phyloP scores from a whole-genome alignment of 192 early-diverging fungal species.

The Backusella luteola region DNA sequence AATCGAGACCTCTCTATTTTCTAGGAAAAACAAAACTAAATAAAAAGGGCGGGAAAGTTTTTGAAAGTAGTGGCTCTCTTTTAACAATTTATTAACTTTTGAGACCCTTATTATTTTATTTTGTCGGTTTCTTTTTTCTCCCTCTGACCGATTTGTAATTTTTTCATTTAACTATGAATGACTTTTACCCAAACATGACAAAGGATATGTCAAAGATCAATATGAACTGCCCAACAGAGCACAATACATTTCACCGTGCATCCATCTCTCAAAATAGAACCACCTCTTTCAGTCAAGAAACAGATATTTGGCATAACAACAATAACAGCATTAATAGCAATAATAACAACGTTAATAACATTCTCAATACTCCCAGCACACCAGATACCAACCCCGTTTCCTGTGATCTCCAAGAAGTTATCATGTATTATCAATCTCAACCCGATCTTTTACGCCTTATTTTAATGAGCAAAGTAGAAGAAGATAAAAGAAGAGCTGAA shows the following conservation, averaged over 20 bases:
- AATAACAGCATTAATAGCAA: background rate
- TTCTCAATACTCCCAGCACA: background rate
- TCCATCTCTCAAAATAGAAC: background rate
- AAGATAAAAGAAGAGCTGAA: conserved; percentile 53
- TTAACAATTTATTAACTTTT: conserved; percentile 3
- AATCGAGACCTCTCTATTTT: background rate
- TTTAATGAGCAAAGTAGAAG: conserved; percentile 54
- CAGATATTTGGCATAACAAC: conserved; percentile 2
- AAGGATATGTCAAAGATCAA: background rate
- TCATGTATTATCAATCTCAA: conserved; percentile 44
- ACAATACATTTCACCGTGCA: background rate
- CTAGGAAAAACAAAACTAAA: conserved; percentile 5
- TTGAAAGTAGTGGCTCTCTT: background rate
- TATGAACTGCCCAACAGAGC: background rate
- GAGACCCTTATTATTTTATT: background rate
- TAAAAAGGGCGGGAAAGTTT: conserved; percentile 17
- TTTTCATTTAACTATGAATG: conserved; percentile 11
- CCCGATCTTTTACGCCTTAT: conserved; percentile 55
- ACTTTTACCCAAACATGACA: conserved; percentile 3
- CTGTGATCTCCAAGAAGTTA: conserved; percentile 50
- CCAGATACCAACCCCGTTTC: conserved; percentile 6
- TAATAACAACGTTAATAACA: background rate
- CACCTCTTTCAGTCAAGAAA: background rate
- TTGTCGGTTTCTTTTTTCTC: background rate
- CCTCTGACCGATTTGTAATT: background rate